Evolutionary conservation across 129 eudicot species (phyloP), one percentile per base, ranked within the genome.

Genomic region (Sambucus nigra): DNA sequence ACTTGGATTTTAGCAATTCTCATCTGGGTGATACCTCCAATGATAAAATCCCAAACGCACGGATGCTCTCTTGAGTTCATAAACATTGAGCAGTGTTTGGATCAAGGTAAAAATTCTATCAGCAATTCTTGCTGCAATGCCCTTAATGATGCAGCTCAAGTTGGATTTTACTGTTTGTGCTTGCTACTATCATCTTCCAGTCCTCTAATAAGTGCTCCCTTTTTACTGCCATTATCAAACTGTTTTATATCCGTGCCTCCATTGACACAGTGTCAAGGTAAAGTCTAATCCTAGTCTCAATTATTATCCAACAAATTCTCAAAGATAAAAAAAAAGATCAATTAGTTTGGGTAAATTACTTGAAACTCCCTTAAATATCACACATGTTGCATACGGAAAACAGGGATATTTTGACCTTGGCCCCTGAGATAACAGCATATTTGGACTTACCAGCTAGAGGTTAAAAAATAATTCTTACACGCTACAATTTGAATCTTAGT

Each of bases 191-290:
- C 72, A 6, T 54, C 63, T 21, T 63, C 57, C 14, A 50, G 21
- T 60, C 80, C 72, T 14, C 55, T 24, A 2, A 10, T 74, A 8
- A 29, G 52, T 42, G 27, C 32, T 48, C 53, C 53, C 2, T 47
- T 69, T 26, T 28, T 47, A 15, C n/a, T 57, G 29, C 64, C 67
- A 25, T 25, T 74, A 31, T 53, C 80, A 0, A 69, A 61, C 45
- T 74, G 80, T 22, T 63, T 40, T 26, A 35, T 74, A 4, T 47
- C 67, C 21, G 24, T 69, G 53, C 80, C 80, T 52, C 57, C 73
- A 41, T 35, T 72, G 32, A 23, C 80, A 25, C 53, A 44, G 22
- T 74, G 80, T 38, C 72, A 41, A 58, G 75, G 80, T 74, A 73
- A 49, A 31, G 29, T 20, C 11, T 15, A 19, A 20, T 33, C 3